phyloP scores from a whole-genome alignment of 495 filamentous ascomycete species.

The Geoglossum glabrum region DNA sequence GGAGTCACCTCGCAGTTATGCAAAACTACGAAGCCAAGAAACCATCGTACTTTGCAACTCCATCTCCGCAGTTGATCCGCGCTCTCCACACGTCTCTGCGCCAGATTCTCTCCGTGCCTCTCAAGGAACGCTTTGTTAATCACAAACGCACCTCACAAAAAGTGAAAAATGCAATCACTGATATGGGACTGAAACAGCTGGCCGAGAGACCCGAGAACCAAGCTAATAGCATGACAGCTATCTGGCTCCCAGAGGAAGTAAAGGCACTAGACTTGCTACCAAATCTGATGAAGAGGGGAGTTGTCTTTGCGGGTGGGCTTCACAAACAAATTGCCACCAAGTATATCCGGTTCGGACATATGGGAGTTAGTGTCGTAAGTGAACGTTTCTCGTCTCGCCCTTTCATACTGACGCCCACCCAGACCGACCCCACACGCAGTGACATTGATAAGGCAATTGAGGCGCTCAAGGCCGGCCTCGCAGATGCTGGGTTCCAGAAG shows the following conservation, averaged over 20 bases:
- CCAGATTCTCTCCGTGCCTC: constrained; percentile 61
- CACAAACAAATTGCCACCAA: constrained; percentile 65
- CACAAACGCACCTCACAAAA: constrained; percentile 59
- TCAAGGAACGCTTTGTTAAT: constrained; percentile 57
- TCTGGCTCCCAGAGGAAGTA: constrained; percentile 76
- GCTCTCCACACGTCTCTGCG: constrained; percentile 83
- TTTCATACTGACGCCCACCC: background rate
- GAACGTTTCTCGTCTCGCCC: background rate
- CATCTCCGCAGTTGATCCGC: constrained; percentile 81
- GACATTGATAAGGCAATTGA: constrained; percentile 70
- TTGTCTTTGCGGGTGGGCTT: constrained; percentile 85
- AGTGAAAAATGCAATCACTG: constrained; percentile 60
- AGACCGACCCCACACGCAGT: constrained; percentile 37
- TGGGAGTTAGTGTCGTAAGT: constrained; percentile 75
- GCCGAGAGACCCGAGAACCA: constrained; percentile 71
- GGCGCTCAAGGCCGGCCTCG: constrained; percentile 50
- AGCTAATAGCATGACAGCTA: constrained; percentile 93
- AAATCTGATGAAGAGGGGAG: constrained; percentile 68
- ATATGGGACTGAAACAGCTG: constrained; percentile 70
- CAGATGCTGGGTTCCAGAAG: constrained; percentile 39
- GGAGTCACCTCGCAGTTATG: constrained; percentile 42
- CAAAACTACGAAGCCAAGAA: constrained; percentile 96
- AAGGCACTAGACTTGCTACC: constrained; percentile 65
- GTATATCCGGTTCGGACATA: constrained; percentile 72
- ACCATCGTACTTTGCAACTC: constrained; percentile 93